Evolutionary conservation across 768 basidiomycete genomes (phyloP).

Genomic region (Lactifluus subvellereus): DNA sequence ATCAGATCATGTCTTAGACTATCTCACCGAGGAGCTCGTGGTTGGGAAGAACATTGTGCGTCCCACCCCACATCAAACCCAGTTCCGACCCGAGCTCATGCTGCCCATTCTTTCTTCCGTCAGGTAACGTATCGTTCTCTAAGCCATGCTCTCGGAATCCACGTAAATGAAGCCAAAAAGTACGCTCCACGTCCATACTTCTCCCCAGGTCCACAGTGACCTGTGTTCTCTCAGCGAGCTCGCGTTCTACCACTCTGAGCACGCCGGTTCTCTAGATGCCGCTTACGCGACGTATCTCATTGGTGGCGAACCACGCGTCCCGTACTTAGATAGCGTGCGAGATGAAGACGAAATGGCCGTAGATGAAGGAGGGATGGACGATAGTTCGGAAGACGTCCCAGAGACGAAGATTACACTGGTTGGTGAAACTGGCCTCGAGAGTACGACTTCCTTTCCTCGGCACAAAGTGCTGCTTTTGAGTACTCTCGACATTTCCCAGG

Average conservation of each 20-base stretch:
- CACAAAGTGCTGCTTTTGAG: neutral
- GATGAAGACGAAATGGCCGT: slow-evolving; percentile 32
- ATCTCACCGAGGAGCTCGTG: slow-evolving; percentile 42
- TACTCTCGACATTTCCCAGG: slow-evolving; percentile 34
- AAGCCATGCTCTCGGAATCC: slow-evolving; percentile 62
- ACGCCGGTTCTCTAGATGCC: slow-evolving; percentile 36
- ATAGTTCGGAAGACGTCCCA: slow-evolving; percentile 39
- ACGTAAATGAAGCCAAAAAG: slow-evolving; percentile 79
- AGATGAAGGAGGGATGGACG: slow-evolving; percentile 34
- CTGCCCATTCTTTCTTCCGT: neutral
- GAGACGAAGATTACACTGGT: slow-evolving; percentile 52
- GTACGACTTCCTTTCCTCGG: slow-evolving; percentile 36
- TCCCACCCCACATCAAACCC: neutral
- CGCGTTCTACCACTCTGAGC: slow-evolving; percentile 47
- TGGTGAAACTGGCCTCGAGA: slow-evolving; percentile 56
- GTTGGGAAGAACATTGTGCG: slow-evolving; percentile 41
- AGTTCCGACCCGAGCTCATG: neutral
- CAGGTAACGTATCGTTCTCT: slow-evolving; percentile 78
- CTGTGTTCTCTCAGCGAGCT: slow-evolving; percentile 46
- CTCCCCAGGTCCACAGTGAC: neutral
- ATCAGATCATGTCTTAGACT: slow-evolving; percentile 32
- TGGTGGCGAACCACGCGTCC: slow-evolving; percentile 42
- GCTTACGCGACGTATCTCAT: slow-evolving; percentile 68
- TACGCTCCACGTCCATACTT: slow-evolving; percentile 30
- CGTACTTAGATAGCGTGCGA: slow-evolving; percentile 1